Base-by-base conservation (phyloP, 371 early-diverging fungal genomes). In the Lichtheimia hyalospora region DNA sequence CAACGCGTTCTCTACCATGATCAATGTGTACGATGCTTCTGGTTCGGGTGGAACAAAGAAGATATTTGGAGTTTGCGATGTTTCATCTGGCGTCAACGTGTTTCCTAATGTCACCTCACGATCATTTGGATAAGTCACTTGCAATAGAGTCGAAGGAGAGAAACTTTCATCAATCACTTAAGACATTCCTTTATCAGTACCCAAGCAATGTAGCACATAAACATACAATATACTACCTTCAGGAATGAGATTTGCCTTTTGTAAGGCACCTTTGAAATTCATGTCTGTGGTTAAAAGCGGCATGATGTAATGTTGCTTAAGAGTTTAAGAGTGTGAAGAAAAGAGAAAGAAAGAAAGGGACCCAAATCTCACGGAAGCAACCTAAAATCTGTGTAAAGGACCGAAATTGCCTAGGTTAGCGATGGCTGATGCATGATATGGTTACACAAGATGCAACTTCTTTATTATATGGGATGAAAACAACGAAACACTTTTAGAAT, bases 51-150 rank as follows among this genome's bases (percentile, higher is more conserved):
- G 64, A 49, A 75, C 55, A 61, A 83, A 81, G 10, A 70, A 70
- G 0, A 85, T 67, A 21, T 66, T 60, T 2, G 84, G 86, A 15
- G 58, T 48, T 28, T 70, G 59, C 10, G 69, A 68, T 8, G 84
- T 54, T 7, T 77, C 68, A 10, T 54, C 57, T 21, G 73, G 67
- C 24, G 73, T 57, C 21, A 85, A 62, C 23, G 54, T 70, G 56
- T 85, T 85, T 53, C 84, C 84, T 16, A 85, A 63, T 1, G 73
- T 66, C 39, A 83, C 82, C 16, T 85, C 80, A 39, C 77, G 68
- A 7, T 51, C 43, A 48, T 52, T 54, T 14, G 74, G 72, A 50
- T 76, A 85, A 40, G 63, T 70, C 58, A 81, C 56, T 54, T 61
- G 63, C 15, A 85, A 60, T 42, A 80, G n/a, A 40, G 82, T 77